Conservation (phyloP, 306 rosid genomes). For the Pachyrhizus erosus region DNA sequence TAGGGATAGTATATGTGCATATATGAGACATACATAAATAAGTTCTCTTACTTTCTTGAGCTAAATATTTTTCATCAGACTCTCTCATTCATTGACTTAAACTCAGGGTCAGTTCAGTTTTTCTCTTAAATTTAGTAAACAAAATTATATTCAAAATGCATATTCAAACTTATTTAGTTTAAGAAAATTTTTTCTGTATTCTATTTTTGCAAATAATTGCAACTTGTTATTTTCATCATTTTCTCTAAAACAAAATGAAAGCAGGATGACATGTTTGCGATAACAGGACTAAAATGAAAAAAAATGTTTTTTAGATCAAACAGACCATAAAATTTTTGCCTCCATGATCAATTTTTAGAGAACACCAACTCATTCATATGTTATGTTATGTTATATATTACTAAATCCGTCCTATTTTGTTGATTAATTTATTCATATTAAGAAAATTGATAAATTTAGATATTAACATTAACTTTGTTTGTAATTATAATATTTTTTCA, state of each 20-base stretch:
- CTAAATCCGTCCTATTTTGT: too few species aligned
- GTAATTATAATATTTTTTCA: too few species aligned
- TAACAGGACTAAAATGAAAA: neutral
- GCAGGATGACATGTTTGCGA: neutral
- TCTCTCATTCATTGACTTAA: neutral
- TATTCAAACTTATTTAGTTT: neutral
- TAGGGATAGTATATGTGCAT: neutral
- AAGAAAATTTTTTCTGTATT: neutral
- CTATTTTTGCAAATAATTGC: neutral
- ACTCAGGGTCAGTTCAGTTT: neutral
- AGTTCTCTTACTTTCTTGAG: neutral
- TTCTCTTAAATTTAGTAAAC: neutral
- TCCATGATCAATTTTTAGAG: neutral
- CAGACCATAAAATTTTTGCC: neutral
- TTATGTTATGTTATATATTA: neutral
- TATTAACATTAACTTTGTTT: too few species aligned
- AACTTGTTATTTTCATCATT: neutral
- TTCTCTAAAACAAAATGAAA: neutral
- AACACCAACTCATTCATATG: neutral
- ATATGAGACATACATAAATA: neutral
- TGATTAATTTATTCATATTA: too few species aligned
- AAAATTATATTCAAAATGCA: neutral
- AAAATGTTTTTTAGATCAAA: neutral
- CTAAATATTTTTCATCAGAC: neutral
- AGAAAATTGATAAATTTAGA: too few species aligned